Evolutionary conservation across 768 basidiomycete species (phyloP), one percentile per base, ranked within the genome.

Genomic region (Boletus reticuloceps): DNA sequence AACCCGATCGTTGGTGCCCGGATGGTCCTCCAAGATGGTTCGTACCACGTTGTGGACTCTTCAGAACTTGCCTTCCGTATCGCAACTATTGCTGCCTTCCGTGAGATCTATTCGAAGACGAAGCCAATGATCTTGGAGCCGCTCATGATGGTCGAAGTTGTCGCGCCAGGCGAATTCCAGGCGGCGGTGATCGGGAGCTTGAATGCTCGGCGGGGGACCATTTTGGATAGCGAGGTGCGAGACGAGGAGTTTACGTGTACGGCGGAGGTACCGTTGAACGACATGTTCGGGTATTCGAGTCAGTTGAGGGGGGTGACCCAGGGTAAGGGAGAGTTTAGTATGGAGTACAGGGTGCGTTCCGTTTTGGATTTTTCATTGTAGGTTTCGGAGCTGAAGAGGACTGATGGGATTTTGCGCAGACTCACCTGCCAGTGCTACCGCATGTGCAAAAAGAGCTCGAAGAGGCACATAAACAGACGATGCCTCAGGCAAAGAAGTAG

Each of bases 111-210:
- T 78, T 77, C 78, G 59, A 80, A 80, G 59, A 86, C 91, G 43
- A 77, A 77, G 49, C 86, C 92, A 0, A 86, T 92, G 50, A 88
- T 99, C 53, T 75, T 99, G 39, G 96, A 99, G 69, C 96, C 96
- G n/a, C 88, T 98, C 74, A 99, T 99, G 96, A 91, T 83, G 16
- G 96, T 99, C 37, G 96, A 99, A 65, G 92, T 98, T 27, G 88
- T 98, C 38, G 95, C 96, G 1, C 97, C 97, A 3, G 79, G 83
- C 13, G 97, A 99, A 68, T 99, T 98, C 81, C 97, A 99, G 71
- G 89, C 89, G 80, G 69, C 82, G 54, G 97, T 99, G 53, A 97
- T 98, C 66, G 95, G 96, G 31, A 92, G 92, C 12, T 73, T 99
- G 61, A 99, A 97, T 69, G 83, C 88, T 48, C 84, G 97, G 29